Base-by-base conservation (phyloP, 345 rosid genomes). In the Melaleuca quinquenervia region DNA sequence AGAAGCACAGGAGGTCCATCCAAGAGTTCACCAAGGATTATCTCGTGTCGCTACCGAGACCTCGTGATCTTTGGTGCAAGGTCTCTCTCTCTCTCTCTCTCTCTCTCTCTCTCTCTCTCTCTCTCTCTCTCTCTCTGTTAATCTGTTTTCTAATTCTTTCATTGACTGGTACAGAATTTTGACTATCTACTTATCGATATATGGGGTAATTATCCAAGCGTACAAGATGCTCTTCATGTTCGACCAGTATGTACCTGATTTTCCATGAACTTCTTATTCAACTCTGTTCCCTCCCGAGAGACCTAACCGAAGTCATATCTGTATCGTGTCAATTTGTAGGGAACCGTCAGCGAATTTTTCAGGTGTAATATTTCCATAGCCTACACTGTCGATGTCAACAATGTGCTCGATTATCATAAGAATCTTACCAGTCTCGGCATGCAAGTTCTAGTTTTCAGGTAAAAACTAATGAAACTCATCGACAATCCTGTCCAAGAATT, bases 221-320 rank as follows among this genome's bases (percentile, higher is more conserved):
- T 91, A 45, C 91, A 85, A 84, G 52, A 60, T 50, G 89, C 92
- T 36, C 90, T 91, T 11, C 85, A 85, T 58, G 82, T 91, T 51
- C 85, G 91, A 45, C 53, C 56, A 85, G 92, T 91, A 82, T 22
- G 87, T 56, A 9, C 50, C n/a, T 52, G 14, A 13, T 41, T 20
- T 15, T 3, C n/a, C 14, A 16, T 21, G 29, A 11, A 24, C 5
- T 53, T 53, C 49, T 11, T 5, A 18, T 29, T 48, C 32, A 11
- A 20, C 3, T n/a, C 24, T 16, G 15, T 54, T 82, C 18, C 16
- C 8, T 50, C 41, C 16, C 12, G 52, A 9, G 52, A 51, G 22
- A 20, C 11, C 56, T 50, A 20, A 14, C 50, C 11, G 11, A 18
- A n/a, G 15, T 75, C 13, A n/a, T 44, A 4, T 50, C 58, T 14